Conservation (phyloP, 176 grass and related monocot species). For the Otatea glauca region DNA sequence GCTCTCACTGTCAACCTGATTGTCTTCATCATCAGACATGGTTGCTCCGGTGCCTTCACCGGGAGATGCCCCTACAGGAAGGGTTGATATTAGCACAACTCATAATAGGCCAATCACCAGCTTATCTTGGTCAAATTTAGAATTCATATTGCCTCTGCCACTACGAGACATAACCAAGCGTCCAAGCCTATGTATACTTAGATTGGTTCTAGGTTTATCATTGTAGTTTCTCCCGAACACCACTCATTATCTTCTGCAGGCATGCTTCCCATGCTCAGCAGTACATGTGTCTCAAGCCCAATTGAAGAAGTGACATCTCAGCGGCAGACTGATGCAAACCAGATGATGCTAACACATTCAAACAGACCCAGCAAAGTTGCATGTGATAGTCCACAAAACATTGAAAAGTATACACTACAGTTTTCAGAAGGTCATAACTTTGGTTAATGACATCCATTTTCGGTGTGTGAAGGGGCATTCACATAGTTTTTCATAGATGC, state of each 20-base stretch:
- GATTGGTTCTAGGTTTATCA: not conserved
- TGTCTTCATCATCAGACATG: conserved; percentile 99
- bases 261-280: not conserved
- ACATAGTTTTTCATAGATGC: not conserved
- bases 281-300: not conserved
- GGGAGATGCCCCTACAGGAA: conserved; percentile 77
- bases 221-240: not conserved
- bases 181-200: not conserved
- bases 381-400: not conserved
- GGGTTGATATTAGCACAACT: conserved; percentile 9
- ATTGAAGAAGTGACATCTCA: not conserved
- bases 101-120: not conserved
- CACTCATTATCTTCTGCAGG: not conserved
- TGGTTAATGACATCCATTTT: not conserved
- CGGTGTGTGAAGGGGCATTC: not conserved
- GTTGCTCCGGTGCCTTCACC: conserved; percentile 94
- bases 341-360: conserved; percentile 24
- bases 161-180: not conserved
- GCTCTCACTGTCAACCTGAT: conserved; percentile 80
- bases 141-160: not conserved
- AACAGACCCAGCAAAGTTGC: not conserved
- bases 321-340: not conserved
- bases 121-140: not conserved
- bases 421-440: not conserved
- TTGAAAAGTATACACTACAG: not conserved